Base-by-base conservation (phyloP, 2,329 filamentous ascomycete species). In the Coniochaeta sp. region DNA sequence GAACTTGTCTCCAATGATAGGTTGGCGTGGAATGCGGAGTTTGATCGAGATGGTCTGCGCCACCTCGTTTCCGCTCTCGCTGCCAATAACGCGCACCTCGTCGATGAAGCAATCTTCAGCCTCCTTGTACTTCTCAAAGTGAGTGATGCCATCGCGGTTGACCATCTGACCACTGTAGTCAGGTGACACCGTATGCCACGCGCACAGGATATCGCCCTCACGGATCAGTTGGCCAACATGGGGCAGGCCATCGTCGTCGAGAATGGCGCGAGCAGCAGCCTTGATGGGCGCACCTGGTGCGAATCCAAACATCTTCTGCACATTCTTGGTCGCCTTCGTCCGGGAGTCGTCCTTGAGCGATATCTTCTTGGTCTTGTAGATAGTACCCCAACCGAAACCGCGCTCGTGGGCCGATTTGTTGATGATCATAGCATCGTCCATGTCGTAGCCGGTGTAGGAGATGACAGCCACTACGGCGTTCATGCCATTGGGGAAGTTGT, bases 391-490 rank as follows among this genome's bases (percentile, higher is more conserved):
- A 32, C 91, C 92, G 63, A 99, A 97, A 13, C 94, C 94, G 60
- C 94, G 85, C 70, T 99, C 94, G 68, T 96, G 90, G 3, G 92
- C 85, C 18, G 91, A 96, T 69, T 97, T 97, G 77, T 97, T 97
- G 66, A 99, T 78, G 65, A 99, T 97, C 92, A 97, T 97, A 66
- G 94, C 94, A 72, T 99, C 94, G 77, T 99, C 94, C 94, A 99
- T 99, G 78, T 99, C 94, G 72, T 97, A 99, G 49, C 92, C 94
- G 2, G 92, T 97, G 69, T 99, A 99, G 0, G 92, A 96, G 57
- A 99, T 96, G 67, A 99, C 95, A 53, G 94, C 94, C 53, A 99
- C 94, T 32, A 97, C 85, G 8, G 91, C 90, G 63, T 99, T 99
- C 63, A 84, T 91, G 26, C 94, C 94, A 66, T 97, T 96, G 51